Base-by-base conservation (phyloP, 768 basidiomycete species). In the Kwoniella bestiolae region DNA sequence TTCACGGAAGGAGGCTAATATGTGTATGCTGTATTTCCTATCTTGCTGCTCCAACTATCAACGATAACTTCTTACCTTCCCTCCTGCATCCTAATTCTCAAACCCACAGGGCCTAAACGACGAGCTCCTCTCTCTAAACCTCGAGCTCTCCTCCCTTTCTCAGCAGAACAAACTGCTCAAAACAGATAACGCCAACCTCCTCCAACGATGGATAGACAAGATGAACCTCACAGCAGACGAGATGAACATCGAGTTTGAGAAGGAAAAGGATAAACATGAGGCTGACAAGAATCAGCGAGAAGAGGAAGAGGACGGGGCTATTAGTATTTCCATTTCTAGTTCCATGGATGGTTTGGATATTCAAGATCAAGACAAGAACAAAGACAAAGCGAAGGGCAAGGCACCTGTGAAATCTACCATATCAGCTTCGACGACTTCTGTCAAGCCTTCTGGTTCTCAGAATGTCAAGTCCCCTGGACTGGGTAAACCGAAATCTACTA, bases 181-280 rank as follows among this genome's bases (percentile, higher is more conserved):
- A 55, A 90, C 89, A 73, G 95, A 99, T 80, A 99, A 99, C 73
- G 94, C 94, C 26, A 90, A 92, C 74, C 87, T 99, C 28, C 85
- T 98, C 1, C 93, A 96, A 79, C 89, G 95, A 18, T 99, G 96
- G 95, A 85, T 98, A 8, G 96, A 98, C 74, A 89, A 90, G 69
- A 96, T 96, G 82, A 92, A 96, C 78, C 83, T 85, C 12, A 94
- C 94, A 75, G 95, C 90, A 8, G 92, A 94, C 81, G 89, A 88
- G 82, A 91, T 99, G 91, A 97, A 98, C 82, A 91, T 91, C 73
- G 92, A 72, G n/a, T 78, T 79, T 56, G 79, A 80, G 60, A 63
- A 74, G 60, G 79, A 80, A 23, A 38, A 32, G 35, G 32, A 49
- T 9, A 35, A 35, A 8, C 46, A 52, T 25, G 25, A 38, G 31